Base-by-base conservation (phyloP, 2,329 filamentous ascomycete genomes). In the Colletotrichum filicis region DNA sequence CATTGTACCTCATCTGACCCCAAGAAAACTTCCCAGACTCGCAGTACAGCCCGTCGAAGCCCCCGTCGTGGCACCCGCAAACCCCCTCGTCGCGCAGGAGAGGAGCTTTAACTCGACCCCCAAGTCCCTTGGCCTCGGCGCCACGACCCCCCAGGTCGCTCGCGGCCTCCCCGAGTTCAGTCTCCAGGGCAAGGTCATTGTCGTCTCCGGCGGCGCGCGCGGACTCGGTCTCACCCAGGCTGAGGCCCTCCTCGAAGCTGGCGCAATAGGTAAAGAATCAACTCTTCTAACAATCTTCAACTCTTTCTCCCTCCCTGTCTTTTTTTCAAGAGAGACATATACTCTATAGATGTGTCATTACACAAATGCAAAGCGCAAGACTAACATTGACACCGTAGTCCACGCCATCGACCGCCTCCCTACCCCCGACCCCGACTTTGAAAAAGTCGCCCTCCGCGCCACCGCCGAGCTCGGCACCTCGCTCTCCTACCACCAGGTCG, bases 171-270 rank as follows among this genome's bases (percentile, higher is more conserved):
- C 93, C 57, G 94, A 97, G 79, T 97, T 97, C 85, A 92, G 88
- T 78, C 87, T 97, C 75, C 87, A 89, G 75, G 89, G 90, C 82
- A 95, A 93, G 81, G 92, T 95, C 19, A 87, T 95, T 66, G 83
- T 95, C 57, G 92, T 97, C 24, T 93, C 93, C 2, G 94, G 94
- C 60, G 94, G 89, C 69, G 94, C 91, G 8, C 89, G 93, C 73
- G 94, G 95, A 3, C 86, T 97, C 11, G 94, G 94, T 53, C 86
- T 97, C 53, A 92, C 93, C 26, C 93, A 96, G 80, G 90, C 92
- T 55, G 93, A 96, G 79, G 94, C 93, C 7, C 85, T 97, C 59
- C 85, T 96, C 52, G 94, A 97, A 81, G 94, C 94, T 11, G 94
- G 94, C 46, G 94, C 94, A 42, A 93, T 82, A 72, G 90, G 88